A percentile compares a stretch with the other conserved stretches of the same genome.
Evolutionary conservation across 176 grass and related monocot species (phyloP).

Genomic region (Phoenix roebelenii): DNA sequence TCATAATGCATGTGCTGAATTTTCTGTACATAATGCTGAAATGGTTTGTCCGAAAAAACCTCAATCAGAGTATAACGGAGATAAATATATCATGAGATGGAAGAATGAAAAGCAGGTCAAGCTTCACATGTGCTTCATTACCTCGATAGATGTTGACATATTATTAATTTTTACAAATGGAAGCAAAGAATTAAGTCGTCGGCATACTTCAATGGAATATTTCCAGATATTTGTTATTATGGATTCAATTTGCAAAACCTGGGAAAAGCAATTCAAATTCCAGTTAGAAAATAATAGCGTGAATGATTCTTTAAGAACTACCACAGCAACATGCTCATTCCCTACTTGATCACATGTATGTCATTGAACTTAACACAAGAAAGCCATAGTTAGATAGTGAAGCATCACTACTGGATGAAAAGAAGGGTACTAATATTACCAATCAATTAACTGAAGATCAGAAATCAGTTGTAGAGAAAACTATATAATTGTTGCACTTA

Average conservation of each 20-base stretch:
- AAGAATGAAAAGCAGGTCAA: too few species aligned
- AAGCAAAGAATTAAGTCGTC: conserved; percentile 45
- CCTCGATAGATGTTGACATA: conserved; percentile 64
- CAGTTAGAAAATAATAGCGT: not conserved
- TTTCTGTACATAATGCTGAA: conserved; percentile 30
- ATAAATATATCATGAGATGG: not conserved
- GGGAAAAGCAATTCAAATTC: conserved; percentile 24
- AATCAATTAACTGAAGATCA: too few species aligned
- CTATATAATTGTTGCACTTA: too few species aligned
- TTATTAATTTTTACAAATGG: conserved; percentile 24
- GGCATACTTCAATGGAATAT: conserved; percentile 60
- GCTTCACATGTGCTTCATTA: conserved; percentile 25
- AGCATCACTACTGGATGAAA: too few species aligned
- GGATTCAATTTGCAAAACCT: conserved; percentile 74
- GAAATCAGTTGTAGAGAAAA: too few species aligned
- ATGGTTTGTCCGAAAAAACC: not conserved
- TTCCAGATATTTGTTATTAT: conserved; percentile 57
- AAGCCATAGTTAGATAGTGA: too few species aligned
- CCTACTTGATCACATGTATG: too few species aligned
- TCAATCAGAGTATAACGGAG: conserved; percentile 1
- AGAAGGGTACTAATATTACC: too few species aligned
- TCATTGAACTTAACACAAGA: too few species aligned
- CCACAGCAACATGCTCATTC: too few species aligned
- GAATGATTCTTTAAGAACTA: not conserved
- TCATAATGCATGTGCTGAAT: conserved; percentile 54